Evolutionary conservation across 1,284 basidiomycete genomes (phyloP), one percentile per base, ranked within the genome.

Genomic region (Ustilago crameri): DNA sequence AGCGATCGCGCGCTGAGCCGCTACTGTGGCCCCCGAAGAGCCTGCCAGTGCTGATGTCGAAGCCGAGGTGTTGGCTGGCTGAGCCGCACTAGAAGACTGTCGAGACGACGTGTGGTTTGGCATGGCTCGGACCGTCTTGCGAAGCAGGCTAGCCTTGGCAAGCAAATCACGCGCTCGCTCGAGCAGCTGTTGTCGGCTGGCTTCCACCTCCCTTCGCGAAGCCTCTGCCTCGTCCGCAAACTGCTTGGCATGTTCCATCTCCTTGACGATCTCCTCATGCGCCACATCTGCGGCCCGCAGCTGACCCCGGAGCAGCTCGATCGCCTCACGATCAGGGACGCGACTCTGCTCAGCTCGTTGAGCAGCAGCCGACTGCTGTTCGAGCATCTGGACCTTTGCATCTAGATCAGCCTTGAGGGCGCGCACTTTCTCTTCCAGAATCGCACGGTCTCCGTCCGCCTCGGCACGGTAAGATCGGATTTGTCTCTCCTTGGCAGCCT

Each of bases 401-500:
- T 62, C 60, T 41, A 80, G 45, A 18, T 78, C 74, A 1, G 51
- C 54, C 52, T 79, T 53, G 47, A 70, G 72, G 17, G 59, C 64
- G 12, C 72, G 49, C 26, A 81, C 56, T 23, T 63, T 73, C 60
- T 79, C 79, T 50, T 81, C 79, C 26, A 81, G 46, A 17, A 80
- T 80, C 9, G 78, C 78, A 8, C 77, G 72, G 49, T 80, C 78
- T 4, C 76, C 75, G 37, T 80, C 78, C 7, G 76, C 77, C 51
- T 80, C 78, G 17, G 77, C 78, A 18, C 76, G 69, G 44, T 77
- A 63, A 8, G 68, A 66, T 12, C 78, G 64, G 12, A 80, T 67
- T 32, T 73, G 67, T 10, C 67, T 63, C 41, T 80, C 78, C 35
- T 71, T 74, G 34, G 65, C 54, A 3, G 51, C 54, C 37, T 80